Evolutionary conservation across 2,329 filamentous ascomycete genomes (phyloP), one percentile per base, ranked within the genome.

Genomic region (Beauveria sp.): DNA sequence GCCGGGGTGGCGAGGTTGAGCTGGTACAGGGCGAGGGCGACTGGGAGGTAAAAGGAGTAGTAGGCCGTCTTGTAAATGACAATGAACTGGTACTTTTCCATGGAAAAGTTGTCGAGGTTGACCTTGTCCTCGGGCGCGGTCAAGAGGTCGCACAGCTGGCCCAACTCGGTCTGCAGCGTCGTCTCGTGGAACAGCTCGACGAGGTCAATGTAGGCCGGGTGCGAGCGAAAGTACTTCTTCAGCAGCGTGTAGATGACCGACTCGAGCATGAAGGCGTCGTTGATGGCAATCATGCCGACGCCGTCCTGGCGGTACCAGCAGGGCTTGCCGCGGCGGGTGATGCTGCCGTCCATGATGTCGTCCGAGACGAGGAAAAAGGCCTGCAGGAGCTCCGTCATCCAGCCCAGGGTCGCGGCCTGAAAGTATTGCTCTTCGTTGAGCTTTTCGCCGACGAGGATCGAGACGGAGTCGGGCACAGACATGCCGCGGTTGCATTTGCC

Each of bases 1-100:
- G 89, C 85, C 30, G 88, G 85, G 9, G 91, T 95, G 24, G 93
- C 95, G 63, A 93, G 82, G 71, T 91, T 87, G 67, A 93, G 85
- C 77, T 92, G 89, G 80, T 93, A 82, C 69, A 99, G 82, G 5
- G 95, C 91, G 50, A 99, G 85, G 10, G 92, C 93, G 61, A 99
- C 92, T 63, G 95, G 95, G 16, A 99, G 88, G 80, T 98, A 98
- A 84, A 99, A 99, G 72, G 90, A 96, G 83, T 99, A 99, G 82
- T 96, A 99, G 57, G 95, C 93, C 26, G 95, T 99, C 86, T 99
- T 99, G 87, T 96, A 98, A 78, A 96, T 90, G 79, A 99, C 95
- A 72, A 99, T 99, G 83, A 98, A 99, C 70, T 82, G 87, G 82
- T 96, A 96, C 83, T 96, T 99, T 65, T 93, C 84, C 76, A 97